Evolutionary conservation across 257 asterid species (phyloP).

Genomic region (Cruciata laevipes): DNA sequence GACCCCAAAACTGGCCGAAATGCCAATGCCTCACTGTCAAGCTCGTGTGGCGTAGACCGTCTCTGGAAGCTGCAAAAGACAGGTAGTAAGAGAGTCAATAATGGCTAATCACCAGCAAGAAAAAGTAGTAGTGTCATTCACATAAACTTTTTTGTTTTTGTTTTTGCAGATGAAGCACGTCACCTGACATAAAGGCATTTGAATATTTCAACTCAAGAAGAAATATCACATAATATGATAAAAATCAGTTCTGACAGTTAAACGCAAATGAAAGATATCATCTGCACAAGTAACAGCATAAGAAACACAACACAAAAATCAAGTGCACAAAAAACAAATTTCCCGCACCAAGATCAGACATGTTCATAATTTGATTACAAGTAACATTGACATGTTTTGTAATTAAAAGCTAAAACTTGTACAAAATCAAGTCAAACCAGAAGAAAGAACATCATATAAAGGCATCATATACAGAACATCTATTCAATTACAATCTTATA

Average conservation of each 20-base stretch:
- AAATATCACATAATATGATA: not conserved
- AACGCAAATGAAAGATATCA: not conserved
- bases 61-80: constrained; percentile 72
- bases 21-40: constrained; percentile 89
- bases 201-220: not conserved
- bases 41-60: constrained; percentile 69
- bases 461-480: no score
- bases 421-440: no score
- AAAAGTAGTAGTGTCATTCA: not conserved
- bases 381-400: not conserved
- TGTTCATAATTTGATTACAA: not conserved
- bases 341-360: no score
- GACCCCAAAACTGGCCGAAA: constrained; percentile 92
- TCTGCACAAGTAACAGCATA: not conserved
- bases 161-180: not conserved
- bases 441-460: no score
- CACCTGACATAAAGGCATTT: not conserved
- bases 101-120: not conserved
- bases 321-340: not conserved
- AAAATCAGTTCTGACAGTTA: not conserved
- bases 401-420: no score
- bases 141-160: no score
- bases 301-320: not conserved
- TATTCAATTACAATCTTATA: no score
- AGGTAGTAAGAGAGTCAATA: constrained; percentile 3